Conservation (phyloP, 495 filamentous ascomycete species). For the Aspergillus avenaceus region DNA sequence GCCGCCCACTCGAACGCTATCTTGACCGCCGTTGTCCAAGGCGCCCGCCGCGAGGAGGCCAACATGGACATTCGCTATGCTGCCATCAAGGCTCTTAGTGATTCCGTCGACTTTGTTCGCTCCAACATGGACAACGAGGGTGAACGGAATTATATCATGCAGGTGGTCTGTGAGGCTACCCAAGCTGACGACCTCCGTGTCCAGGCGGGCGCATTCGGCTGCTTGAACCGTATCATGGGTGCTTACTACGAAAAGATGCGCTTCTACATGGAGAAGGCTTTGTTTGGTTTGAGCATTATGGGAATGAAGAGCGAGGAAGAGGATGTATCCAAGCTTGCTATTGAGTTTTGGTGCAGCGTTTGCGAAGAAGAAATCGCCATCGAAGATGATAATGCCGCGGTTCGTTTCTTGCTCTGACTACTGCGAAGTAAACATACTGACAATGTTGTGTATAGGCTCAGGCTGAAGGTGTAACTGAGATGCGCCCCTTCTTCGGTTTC, state of each 20-base stretch:
- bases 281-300: slow-evolving; percentile 96
- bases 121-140: slow-evolving; percentile 99
- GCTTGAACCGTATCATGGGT: slow-evolving; percentile 95
- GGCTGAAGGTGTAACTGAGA: slow-evolving; percentile 69
- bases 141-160: slow-evolving; percentile 99
- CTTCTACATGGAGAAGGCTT: slow-evolving; percentile 99
- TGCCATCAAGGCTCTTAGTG: slow-evolving; percentile 88
- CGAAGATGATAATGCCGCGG: slow-evolving; percentile 91
- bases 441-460: slow-evolving; percentile 34
- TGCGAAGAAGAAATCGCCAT: slow-evolving; percentile 98
- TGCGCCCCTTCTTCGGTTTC: slow-evolving; percentile 90
- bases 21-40: slow-evolving; percentile 94
- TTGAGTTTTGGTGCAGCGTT: slow-evolving; percentile 99
- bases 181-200: slow-evolving; percentile 85
- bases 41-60: slow-evolving; percentile 90
- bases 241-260: slow-evolving; percentile 99
- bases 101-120: slow-evolving; percentile 96
- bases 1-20: slow-evolving; percentile 92
- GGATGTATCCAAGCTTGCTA: slow-evolving; percentile 94
- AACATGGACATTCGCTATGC: slow-evolving; percentile 86
- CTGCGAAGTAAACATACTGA: too few species aligned
- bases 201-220: slow-evolving; percentile 93
- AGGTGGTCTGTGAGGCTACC: slow-evolving; percentile 98
- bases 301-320: slow-evolving; percentile 98
- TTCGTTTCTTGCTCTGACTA: slow-evolving; percentile 29